Percentiles rank a stretch among this genome's conserved stretches.
These are phyloP conservation scores for Debaryomycetaceae sp. DNA, from an alignment of 1,139 yeast genomes.

Conservation along the genomic window DNA sequence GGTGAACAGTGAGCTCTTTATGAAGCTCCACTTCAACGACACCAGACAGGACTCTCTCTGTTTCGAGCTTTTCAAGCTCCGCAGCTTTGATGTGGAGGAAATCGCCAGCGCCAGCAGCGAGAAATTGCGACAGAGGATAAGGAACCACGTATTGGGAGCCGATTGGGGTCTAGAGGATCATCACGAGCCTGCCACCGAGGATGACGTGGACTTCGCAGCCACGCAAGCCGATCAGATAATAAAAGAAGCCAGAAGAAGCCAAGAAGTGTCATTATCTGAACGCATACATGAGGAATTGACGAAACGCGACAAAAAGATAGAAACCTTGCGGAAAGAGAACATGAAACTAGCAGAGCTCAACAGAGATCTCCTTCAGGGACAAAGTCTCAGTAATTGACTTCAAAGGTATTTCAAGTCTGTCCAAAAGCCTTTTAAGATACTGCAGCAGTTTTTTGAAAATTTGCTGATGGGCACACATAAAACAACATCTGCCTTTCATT, in stretches of 20 bases:
- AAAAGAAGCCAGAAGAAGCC: background rate
- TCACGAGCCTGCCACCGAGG: background rate
- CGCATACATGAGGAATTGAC: slow-evolving; percentile 22
- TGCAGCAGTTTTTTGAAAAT: too few species aligned
- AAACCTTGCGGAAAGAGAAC: slow-evolving; percentile 25
- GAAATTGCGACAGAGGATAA: background rate
- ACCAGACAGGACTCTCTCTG: slow-evolving; percentile 6
- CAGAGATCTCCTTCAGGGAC: slow-evolving; percentile 23
- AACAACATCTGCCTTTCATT: too few species aligned
- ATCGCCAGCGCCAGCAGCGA: slow-evolving; percentile 24
- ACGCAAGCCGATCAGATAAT: background rate
- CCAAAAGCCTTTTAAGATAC: too few species aligned
- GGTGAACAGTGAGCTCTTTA: background rate
- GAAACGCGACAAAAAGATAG: slow-evolving; percentile 21
- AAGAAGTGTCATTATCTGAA: slow-evolving; percentile 10
- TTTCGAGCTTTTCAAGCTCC: slow-evolving; percentile 22
- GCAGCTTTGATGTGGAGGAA: slow-evolving; percentile 21
- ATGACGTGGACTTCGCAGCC: background rate
- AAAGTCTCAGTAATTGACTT: too few species aligned
- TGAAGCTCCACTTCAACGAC: background rate
- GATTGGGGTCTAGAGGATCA: background rate
- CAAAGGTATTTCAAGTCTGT: too few species aligned
- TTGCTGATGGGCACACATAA: too few species aligned
- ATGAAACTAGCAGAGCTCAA: slow-evolving; percentile 32
- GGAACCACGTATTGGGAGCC: background rate